Evolutionary conservation across 225 moss, liverwort and hornwort genomes (phyloP), one percentile per base, ranked within the genome.

Genomic region (Straminergon stramineum): DNA sequence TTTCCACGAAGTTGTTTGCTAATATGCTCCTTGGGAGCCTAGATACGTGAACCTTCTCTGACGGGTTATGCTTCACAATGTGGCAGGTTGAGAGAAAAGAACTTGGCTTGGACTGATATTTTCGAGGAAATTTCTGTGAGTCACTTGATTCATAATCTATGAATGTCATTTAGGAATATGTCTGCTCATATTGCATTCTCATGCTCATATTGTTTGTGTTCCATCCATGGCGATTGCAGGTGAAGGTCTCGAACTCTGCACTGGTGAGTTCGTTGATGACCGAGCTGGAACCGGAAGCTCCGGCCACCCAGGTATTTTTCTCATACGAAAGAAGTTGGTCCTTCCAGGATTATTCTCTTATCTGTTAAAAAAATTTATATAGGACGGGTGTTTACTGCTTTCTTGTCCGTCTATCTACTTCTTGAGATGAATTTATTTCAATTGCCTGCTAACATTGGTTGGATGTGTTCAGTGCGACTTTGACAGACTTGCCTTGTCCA

Each of bases 81-180:
- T 83, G 74, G 71, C 93, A 97, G 99, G 92, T 94, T 99, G 91
- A 96, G 99, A 88, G 99, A 99, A 93, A 99, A 97, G 94, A 99
- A 97, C 84, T 89, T 97, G 92, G 90, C 97, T 71, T 99, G 96
- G 97, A 95, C 93, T 32, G 94, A 97, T 80, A 99, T 97, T 63
- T 99, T 99, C 79, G 97, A 97, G 94, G 99, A 97, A 82, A 99
- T 99, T 84, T 90, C 97, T 65, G 99, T 99, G 88, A 95, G 97
- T 68, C 52, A 75, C 87, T 37, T 22, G 37, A 43, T 45, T 76
- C n/a, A 27, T 41, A 28, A 35, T 73, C 34, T 37, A 27, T n/a
- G 21, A 56, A 61, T 84, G 32, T 71, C 34, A 69, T 78, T 88
- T 61, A 15, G 53, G 75, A 85, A 52, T 55, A 20, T 78, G 60